Percentiles rank a stretch among this genome's conserved stretches.
Conservation (phyloP, 2,329 filamentous ascomycete species). For the Colletotrichum tamarilloi region DNA sequence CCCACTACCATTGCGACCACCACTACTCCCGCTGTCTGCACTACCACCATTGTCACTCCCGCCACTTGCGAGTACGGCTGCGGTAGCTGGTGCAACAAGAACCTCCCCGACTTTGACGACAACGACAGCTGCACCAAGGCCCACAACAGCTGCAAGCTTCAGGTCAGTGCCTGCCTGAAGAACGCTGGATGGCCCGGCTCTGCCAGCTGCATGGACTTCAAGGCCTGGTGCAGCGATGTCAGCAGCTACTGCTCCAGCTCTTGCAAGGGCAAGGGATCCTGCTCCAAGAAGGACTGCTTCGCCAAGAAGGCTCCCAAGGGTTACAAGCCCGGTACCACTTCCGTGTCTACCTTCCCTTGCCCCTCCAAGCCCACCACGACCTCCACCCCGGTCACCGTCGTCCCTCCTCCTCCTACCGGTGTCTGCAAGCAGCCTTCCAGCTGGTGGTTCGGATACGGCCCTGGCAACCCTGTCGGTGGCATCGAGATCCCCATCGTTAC, state of each 20-base stretch:
- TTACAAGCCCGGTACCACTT: slow-evolving; percentile 43
- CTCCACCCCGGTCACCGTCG: slow-evolving; percentile 42
- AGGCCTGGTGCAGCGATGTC: slow-evolving; percentile 60
- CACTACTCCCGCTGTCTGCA: slow-evolving; percentile 57
- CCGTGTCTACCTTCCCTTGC: slow-evolving; percentile 41
- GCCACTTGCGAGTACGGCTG: slow-evolving; percentile 65
- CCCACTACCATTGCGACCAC: slow-evolving; percentile 44
- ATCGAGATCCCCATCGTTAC: slow-evolving; percentile 64
- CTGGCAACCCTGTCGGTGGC: slow-evolving; percentile 66
- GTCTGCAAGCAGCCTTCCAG: slow-evolving; percentile 65
- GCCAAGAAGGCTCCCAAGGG: slow-evolving; percentile 53
- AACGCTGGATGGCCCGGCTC: slow-evolving; percentile 61
- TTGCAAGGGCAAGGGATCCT: slow-evolving; percentile 48
- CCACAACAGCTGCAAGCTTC: slow-evolving; percentile 57
- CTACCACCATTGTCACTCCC: slow-evolving; percentile 55
- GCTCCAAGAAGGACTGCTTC: slow-evolving; percentile 57
- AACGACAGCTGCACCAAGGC: slow-evolving; percentile 53
- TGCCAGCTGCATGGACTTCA: slow-evolving; percentile 61
- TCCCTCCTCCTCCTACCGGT: slow-evolving; percentile 59
- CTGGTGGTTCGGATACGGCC: slow-evolving; percentile 74
- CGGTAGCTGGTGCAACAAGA: slow-evolving; percentile 64
- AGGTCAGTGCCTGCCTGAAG: slow-evolving; percentile 62
- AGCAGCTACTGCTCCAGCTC: slow-evolving; percentile 54
- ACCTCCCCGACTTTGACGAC: slow-evolving; percentile 61
- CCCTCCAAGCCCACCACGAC: slow-evolving; percentile 41